Base-by-base conservation (phyloP, 108 stramenopile species). In the Nitzschia sp. region DNA sequence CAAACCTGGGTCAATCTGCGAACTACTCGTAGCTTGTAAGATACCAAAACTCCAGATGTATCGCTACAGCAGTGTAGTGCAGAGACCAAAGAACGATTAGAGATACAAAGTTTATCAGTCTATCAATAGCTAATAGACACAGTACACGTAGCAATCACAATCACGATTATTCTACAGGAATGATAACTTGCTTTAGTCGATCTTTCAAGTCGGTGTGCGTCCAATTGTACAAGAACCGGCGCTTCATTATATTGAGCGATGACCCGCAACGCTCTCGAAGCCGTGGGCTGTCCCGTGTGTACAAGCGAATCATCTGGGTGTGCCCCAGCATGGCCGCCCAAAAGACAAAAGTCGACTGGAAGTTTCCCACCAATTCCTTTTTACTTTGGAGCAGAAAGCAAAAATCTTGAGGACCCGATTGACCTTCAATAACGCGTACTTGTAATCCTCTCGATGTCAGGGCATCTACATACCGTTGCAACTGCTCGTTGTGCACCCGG, bases 291-390 rank as follows among this genome's bases (percentile, higher is more conserved):
- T 76, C 68, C 17, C 83, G 19, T 4, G 55, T 48, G 54, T 83
- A 83, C 45, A 68, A 28, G 11, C 46, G 32, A n/a, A 61, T 35
- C 19, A 64, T 73, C 23, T 45, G 55, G 13, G 75, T 60, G 33
- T 77, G 69, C 21, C 85, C 82, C 33, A 87, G 57, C 9, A 78
- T 27, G 11, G 67, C 82, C 5, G 82, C 82, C 80, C 80, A 84
- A 19, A 50, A 27, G 30, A 66, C 36, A 62, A 68, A 87, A 0
- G 82, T 79, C 4, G 85, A 87, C 30, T 21, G 63, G 16, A 53
- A 44, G 13, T 58, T 50, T 13, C 85, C 85, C 6, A 81, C 57
- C 2, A 84, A 31, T 61, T 80, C 78, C 41, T 81, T 76, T 41
- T 67, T 33, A 4, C 79, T 67, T 23, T 68, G 44, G 45, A 70